A percentile compares a stretch with the other conserved stretches of the same genome.
phyloP scores from a whole-genome alignment of 805 yeast genomes.

The Teunomyces stri region DNA sequence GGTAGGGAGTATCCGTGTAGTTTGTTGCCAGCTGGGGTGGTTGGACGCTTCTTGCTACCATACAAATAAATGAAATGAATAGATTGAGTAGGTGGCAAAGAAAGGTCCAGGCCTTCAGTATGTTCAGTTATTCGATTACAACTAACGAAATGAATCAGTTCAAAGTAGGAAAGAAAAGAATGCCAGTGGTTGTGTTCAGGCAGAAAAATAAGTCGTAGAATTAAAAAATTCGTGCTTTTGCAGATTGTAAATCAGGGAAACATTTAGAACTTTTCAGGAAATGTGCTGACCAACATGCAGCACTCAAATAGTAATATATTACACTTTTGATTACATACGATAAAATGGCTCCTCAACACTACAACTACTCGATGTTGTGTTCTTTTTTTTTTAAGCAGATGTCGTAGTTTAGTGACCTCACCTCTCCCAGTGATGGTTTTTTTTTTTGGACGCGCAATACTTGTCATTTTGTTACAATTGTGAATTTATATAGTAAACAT shows the following conservation, averaged over 20 bases:
- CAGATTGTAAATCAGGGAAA: not conserved
- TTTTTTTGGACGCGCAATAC: not conserved
- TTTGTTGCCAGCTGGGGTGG: not conserved
- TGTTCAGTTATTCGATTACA: not conserved
- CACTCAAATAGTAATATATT: too few species aligned
- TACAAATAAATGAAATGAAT: not conserved
- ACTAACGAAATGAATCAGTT: not conserved
- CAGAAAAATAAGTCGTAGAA: not conserved
- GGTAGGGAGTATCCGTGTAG: not conserved
- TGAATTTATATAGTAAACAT: not conserved
- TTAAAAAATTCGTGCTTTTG: not conserved
- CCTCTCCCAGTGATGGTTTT: too few species aligned
- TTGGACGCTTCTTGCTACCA: slow-evolving; percentile 1
- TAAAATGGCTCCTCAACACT: too few species aligned
- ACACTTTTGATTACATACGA: too few species aligned
- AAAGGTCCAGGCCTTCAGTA: not conserved
- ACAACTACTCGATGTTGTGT: too few species aligned
- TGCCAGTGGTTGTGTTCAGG: not conserved
- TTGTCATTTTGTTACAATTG: not conserved
- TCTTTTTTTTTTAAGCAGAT: too few species aligned
- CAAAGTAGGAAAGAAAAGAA: slow-evolving; percentile 1
- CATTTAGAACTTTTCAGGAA: not conserved
- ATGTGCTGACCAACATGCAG: too few species aligned
- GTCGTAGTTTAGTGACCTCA: too few species aligned
- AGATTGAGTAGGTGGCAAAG: not conserved